Percentiles rank a stretch among this genome's conserved stretches.
These are phyloP conservation scores for Choiromyces venosus DNA, from an alignment of 495 filamentous ascomycete genomes.

Conservation along the genomic window DNA sequence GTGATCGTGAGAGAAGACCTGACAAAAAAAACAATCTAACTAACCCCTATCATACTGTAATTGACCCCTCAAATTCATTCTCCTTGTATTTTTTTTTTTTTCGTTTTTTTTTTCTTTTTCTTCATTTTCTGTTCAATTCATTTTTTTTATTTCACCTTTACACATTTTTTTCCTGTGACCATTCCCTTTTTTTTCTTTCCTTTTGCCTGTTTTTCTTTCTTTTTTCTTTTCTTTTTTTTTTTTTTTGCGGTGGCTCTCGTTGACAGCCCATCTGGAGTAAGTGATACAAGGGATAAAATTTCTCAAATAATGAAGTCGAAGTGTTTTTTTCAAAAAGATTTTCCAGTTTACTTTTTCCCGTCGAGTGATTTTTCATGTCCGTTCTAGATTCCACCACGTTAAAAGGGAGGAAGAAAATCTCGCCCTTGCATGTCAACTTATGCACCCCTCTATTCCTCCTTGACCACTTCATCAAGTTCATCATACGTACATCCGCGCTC, in stretches of 20 bases:
- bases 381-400: background rate
- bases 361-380: conserved; percentile 18
- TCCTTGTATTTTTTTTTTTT: background rate
- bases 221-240: conserved; percentile 32
- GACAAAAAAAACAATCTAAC: background rate
- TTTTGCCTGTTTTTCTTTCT: too few species aligned
- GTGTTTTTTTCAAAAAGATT: conserved; percentile 33
- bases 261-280: background rate
- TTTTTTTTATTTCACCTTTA: conserved; percentile 17
- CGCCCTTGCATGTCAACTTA: background rate
- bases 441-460: background rate
- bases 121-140: conserved; percentile 11
- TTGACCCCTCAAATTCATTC: background rate
- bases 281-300: background rate
- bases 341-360: conserved; percentile 22
- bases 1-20: background rate
- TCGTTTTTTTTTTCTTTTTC: conserved; percentile 21
- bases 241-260: conserved; percentile 32
- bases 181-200: conserved; percentile 21
- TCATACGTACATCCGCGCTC: background rate
- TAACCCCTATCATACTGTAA: background rate
- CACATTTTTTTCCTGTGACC: conserved; percentile 25
- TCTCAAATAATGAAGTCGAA: background rate
- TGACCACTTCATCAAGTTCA: background rate
- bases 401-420: background rate